Conservation (phyloP, 202 grass and related monocot species). For the Hordeum pubiflorum region DNA sequence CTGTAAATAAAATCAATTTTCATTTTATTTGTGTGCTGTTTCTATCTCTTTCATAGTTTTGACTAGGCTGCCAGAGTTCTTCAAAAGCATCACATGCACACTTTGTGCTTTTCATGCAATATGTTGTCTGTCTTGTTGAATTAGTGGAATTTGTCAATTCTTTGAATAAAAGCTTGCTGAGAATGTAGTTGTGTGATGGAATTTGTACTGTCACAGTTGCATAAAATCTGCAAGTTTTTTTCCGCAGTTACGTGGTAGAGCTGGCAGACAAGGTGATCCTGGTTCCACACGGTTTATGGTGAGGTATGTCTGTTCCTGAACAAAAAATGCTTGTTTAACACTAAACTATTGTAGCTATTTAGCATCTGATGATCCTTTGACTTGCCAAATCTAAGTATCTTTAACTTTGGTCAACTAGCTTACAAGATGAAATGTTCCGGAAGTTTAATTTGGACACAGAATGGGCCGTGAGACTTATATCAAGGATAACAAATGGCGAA, state of each 20-base stretch:
- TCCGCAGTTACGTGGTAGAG: conserved; percentile 77
- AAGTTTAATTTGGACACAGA: conserved; percentile 99
- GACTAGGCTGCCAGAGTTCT: not conserved
- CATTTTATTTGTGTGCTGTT: not conserved
- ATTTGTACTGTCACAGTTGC: not conserved
- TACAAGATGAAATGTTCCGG: conserved; percentile 98
- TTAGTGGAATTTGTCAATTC: not conserved
- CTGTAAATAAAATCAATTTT: not conserved
- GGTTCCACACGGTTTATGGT: conserved; percentile 98
- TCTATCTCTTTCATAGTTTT: not conserved
- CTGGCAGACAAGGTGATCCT: conserved; percentile 97
- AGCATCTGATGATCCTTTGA: not conserved
- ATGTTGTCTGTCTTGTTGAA: not conserved
- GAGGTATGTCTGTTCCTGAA: conserved; percentile 43
- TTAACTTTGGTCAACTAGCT: conserved; percentile 44
- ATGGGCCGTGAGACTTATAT: conserved; percentile 92
- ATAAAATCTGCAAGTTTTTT: conserved; percentile 21
- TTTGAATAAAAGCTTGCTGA: not conserved
- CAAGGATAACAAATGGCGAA: conserved; percentile 87
- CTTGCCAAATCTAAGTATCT: conserved; percentile 1
- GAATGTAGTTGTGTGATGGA: conserved; percentile 9
- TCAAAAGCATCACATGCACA: not conserved
- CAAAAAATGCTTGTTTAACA: conserved; percentile 1
- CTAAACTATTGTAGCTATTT: conserved; percentile 9
- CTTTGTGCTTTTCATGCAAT: not conserved